Base-by-base conservation (phyloP, 2,329 filamentous ascomycete species). In the Lasiodiplodia sp. region DNA sequence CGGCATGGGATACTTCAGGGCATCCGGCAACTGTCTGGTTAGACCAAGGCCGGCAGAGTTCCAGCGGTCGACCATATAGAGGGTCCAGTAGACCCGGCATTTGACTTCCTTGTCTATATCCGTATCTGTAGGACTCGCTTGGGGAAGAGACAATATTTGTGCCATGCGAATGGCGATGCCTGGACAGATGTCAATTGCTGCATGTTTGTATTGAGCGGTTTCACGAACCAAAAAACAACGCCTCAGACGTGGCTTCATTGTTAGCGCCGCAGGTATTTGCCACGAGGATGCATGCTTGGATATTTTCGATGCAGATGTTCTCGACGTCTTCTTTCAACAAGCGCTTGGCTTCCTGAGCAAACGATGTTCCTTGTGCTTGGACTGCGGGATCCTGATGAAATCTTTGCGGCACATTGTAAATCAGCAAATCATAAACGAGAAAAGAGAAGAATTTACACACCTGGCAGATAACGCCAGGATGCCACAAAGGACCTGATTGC, bases 51-150 rank as follows among this genome's bases (percentile, higher is more conserved):
- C 80, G 12, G 76, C 74, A 2, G 79, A 78, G 11, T 76, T 79
- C 80, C 80, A 82, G 21, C 79, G 75, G 64, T 82, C 80, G 55
- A 81, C 79, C 80, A 82, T 82, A 69, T 76, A 80, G 1, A 82
- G 71, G 2, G 78, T 75, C 80, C 80, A 82, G 78, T 79, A 82
- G 6, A 76, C 76, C 73, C 76, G 68, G 8, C 75, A 73, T 47
- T 82, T 79, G 8, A 79, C 72, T 68, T 83, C 79, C n/a, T 76
- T 70, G n/a, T 80, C 74, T 0, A 82, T 69, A 1, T 69, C 70
- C 38, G 71, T 76, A 2, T 71, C 71, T 5, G 8, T 23, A 3
- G 37, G n/a, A 37, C 52, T 28, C 16, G 28, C 5, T 25, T 68
- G 34, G n/a, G 66, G 57, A 5, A 70, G 44, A 5, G 58, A 56